Percentiles rank a stretch among this genome's conserved stretches.
Evolutionary conservation across 768 basidiomycete genomes (phyloP).

Genomic region (Podaxis sp.): DNA sequence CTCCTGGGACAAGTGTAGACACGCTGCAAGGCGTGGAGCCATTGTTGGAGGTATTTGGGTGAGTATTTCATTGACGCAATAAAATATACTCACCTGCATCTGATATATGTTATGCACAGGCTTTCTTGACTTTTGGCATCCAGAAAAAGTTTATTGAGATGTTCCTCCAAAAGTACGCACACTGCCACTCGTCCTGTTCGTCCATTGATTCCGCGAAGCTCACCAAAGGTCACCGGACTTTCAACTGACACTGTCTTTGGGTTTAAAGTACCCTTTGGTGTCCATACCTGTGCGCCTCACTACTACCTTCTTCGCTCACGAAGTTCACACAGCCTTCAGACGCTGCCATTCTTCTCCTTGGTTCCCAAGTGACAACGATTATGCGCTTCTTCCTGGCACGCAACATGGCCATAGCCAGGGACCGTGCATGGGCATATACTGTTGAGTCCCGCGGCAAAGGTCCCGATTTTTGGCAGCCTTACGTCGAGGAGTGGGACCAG

Average conservation of each 20-base stretch:
- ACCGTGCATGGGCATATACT: conserved; percentile 80
- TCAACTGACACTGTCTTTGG: conserved; percentile 67
- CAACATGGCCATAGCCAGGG: conserved; percentile 79
- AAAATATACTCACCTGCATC: neutral
- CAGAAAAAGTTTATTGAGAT: conserved; percentile 66
- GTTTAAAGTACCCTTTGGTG: conserved; percentile 59
- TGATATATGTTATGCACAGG: conserved; percentile 35
- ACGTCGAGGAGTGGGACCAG: conserved; percentile 77
- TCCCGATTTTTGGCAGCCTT: conserved; percentile 79
- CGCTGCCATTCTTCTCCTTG: conserved; percentile 71
- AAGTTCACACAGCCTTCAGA: conserved; percentile 40
- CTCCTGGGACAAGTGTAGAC: conserved; percentile 83
- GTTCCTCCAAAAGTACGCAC: conserved; percentile 62
- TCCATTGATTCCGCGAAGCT: conserved; percentile 35
- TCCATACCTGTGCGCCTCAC: conserved; percentile 62
- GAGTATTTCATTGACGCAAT: conserved; percentile 19
- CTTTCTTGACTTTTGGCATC: conserved; percentile 65
- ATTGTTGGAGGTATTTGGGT: conserved; percentile 75
- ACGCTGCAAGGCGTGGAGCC: conserved; percentile 71
- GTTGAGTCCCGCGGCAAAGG: conserved; percentile 82
- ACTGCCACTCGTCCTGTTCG: neutral
- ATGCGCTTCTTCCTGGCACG: conserved; percentile 81
- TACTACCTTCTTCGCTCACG: neutral
- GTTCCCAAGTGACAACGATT: conserved; percentile 72
- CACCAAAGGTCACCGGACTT: conserved; percentile 62